These are phyloP conservation scores for Pseudopithomyces chartarum DNA, from an alignment of 2,329 filamentous ascomycete genomes.

Conservation along the genomic window DNA sequence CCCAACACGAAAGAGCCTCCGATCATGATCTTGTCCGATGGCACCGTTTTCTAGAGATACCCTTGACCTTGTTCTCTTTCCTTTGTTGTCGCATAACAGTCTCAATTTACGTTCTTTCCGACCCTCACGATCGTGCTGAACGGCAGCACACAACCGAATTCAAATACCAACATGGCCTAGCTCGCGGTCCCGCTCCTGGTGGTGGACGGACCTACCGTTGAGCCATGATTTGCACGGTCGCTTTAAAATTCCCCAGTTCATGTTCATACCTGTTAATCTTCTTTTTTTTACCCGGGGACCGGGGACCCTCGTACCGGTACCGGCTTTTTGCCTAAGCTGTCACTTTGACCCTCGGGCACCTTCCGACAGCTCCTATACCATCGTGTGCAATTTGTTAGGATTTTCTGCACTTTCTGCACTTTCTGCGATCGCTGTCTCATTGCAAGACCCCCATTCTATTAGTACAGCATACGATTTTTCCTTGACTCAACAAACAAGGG, in stretches of 20 bases:
- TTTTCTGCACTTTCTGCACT: neutral
- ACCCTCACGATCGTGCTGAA: conserved; percentile 7
- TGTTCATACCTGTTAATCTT: conserved; percentile 19
- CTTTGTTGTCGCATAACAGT: conserved; percentile 8
- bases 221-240: conserved; percentile 8
- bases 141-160: conserved; percentile 6
- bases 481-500: neutral
- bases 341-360: neutral
- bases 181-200: neutral
- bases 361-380: neutral
- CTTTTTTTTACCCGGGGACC: conserved; percentile 6
- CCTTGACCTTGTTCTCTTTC: conserved; percentile 34
- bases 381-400: neutral
- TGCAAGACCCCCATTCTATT: neutral
- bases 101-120: conserved; percentile 28
- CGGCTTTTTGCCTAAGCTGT: neutral
- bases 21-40: conserved; percentile 94
- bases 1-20: conserved; percentile 97
- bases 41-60: conserved; percentile 82
- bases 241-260: conserved; percentile 10
- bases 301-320: neutral
- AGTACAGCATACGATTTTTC: neutral
- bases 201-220: neutral
- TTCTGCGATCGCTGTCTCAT: neutral
- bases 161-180: neutral